A percentile compares a stretch with the other conserved stretches of the same genome.
phyloP scores from a whole-genome alignment of 2,329 filamentous ascomycete species.

The Aspergillus sp. region DNA sequence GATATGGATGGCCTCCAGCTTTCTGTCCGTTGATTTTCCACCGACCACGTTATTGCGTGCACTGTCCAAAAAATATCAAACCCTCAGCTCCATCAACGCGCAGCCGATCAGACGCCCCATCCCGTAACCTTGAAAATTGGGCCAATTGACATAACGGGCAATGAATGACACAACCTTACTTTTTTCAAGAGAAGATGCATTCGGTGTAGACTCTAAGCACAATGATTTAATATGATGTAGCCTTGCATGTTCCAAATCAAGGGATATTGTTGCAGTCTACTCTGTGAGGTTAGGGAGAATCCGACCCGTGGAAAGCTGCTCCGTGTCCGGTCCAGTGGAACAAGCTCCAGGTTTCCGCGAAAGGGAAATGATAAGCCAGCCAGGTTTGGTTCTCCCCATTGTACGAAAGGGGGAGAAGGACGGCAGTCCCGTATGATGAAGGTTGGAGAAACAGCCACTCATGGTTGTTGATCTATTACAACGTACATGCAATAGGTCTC shows the following conservation, averaged over 20 bases:
- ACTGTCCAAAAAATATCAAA: too few species aligned
- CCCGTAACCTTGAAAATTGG: too few species aligned
- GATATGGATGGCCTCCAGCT: not conserved
- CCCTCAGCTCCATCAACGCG: too few species aligned
- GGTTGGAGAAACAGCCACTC: not conserved
- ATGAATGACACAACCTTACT: too few species aligned
- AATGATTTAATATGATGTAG: not conserved
- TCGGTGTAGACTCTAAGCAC: not conserved
- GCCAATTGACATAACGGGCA: too few species aligned
- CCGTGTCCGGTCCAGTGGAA: not conserved
- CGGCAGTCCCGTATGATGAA: not conserved
- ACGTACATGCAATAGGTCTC: not conserved
- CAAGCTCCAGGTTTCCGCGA: not conserved
- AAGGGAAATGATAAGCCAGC: not conserved
- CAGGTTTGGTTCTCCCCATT: too few species aligned
- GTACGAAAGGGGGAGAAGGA: not conserved
- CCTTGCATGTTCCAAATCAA: not conserved
- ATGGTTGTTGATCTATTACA: not conserved
- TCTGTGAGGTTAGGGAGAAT: not conserved
- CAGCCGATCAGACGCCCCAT: too few species aligned
- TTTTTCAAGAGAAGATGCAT: too few species aligned
- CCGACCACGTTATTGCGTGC: too few species aligned
- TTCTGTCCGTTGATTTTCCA: too few species aligned
- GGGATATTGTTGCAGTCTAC: not conserved
- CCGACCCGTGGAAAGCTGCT: not conserved